Conservation (phyloP, 768 basidiomycete species). For the Psilocybe cubensis region DNA sequence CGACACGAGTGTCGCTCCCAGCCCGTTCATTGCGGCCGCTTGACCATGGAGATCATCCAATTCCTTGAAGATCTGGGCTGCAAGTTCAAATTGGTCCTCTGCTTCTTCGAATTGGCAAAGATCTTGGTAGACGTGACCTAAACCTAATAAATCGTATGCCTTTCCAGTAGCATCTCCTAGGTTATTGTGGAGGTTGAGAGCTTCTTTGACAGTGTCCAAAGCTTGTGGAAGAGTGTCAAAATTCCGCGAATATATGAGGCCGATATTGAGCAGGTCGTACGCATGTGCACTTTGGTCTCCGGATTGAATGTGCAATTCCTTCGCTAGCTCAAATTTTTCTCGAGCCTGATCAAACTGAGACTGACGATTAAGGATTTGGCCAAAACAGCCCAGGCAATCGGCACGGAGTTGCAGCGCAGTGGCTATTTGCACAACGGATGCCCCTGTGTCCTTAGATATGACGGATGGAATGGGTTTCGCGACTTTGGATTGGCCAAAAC, state of each 20-base stretch:
- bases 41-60: slow-evolving; percentile 23
- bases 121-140: slow-evolving; percentile 25
- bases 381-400: slow-evolving; percentile 30
- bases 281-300: slow-evolving; percentile 28
- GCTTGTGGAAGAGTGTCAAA: slow-evolving; percentile 13
- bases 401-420: slow-evolving; percentile 19
- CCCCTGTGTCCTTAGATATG: background rate
- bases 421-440: background rate
- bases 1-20: slow-evolving; percentile 21
- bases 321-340: slow-evolving; percentile 24
- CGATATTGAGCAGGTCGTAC: slow-evolving; percentile 32
- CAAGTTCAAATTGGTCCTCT: slow-evolving; percentile 5
- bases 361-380: slow-evolving; percentile 28
- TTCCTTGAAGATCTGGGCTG: slow-evolving; percentile 20
- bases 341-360: slow-evolving; percentile 22
- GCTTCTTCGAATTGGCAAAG: background rate
- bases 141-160: slow-evolving; percentile 28
- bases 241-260: slow-evolving; percentile 18
- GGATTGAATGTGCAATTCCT: slow-evolving; percentile 23
- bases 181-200: slow-evolving; percentile 21
- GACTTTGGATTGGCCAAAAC: background rate
- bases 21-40: slow-evolving; percentile 25
- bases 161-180: slow-evolving; percentile 22
- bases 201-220: slow-evolving; percentile 15
- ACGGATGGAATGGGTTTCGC: background rate